Evolutionary conservation across 768 basidiomycete species (phyloP).

Genomic region (Xanthoconium purpureum): DNA sequence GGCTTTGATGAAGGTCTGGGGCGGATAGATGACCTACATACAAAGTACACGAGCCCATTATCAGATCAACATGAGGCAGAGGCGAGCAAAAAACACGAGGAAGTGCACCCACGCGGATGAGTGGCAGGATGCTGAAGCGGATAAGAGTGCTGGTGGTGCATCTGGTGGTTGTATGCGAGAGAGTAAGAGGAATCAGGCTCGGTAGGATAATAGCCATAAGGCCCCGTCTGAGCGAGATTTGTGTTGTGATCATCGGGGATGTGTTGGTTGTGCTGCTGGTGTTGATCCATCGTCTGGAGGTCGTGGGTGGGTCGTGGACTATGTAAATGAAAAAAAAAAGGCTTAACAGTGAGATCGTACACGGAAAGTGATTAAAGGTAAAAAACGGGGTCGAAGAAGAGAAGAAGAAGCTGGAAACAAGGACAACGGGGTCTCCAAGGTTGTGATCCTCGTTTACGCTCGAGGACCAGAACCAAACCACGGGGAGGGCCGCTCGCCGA

Average conservation of each 20-base stretch:
- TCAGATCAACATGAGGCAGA: constrained; percentile 65
- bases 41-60: constrained; percentile 50
- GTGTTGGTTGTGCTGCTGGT: constrained; percentile 41
- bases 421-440: constrained; percentile 25
- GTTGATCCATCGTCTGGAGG: constrained; percentile 43
- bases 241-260: constrained; percentile 49
- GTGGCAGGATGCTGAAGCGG: constrained; percentile 54
- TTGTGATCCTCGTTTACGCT: constrained; percentile 29
- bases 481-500: neutral
- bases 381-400: constrained; percentile 36
- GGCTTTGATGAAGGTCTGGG: constrained; percentile 64
- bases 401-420: constrained; percentile 33
- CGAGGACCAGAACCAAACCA: constrained; percentile 27
- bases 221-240: constrained; percentile 37
- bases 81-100: constrained; percentile 39
- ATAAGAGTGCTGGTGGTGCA: constrained; percentile 47
- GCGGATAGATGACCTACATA: constrained; percentile 61
- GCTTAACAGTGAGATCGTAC: constrained; percentile 34
- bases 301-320: constrained; percentile 35
- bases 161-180: constrained; percentile 50
- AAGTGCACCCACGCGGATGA: constrained; percentile 70
- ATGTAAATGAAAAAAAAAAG: constrained; percentile 28
- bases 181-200: constrained; percentile 57
- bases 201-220: constrained; percentile 51
- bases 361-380: constrained; percentile 34